A percentile compares a stretch with the other conserved stretches of the same genome.
Conservation (phyloP, 148 eudicot genomes). For the Vaccinium macrocarpon region DNA sequence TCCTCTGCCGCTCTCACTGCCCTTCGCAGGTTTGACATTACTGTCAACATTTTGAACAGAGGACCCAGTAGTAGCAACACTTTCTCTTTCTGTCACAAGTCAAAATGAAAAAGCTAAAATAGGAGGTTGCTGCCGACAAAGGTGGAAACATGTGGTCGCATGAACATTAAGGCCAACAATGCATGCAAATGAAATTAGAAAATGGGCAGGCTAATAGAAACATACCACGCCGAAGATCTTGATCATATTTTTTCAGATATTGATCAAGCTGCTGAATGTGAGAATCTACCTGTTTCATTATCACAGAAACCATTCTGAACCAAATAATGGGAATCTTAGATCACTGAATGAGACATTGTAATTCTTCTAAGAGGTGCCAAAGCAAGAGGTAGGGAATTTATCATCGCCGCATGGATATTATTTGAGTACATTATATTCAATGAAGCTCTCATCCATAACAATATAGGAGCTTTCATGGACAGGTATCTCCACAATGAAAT, state of each 20-base stretch:
- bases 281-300: slow-evolving; percentile 67
- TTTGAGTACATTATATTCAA: not conserved
- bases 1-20: slow-evolving; percentile 70
- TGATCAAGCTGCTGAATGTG: slow-evolving; percentile 97
- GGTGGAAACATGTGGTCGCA: not conserved
- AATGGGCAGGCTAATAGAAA: slow-evolving; percentile 6
- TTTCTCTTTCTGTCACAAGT: slow-evolving; percentile 62
- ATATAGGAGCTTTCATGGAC: not conserved
- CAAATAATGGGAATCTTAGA: not conserved
- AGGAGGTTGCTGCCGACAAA: not conserved
- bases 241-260: slow-evolving; percentile 71
- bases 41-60: slow-evolving; percentile 46
- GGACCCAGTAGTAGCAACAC: slow-evolving; percentile 45
- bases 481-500: not conserved
- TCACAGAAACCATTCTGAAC: slow-evolving; percentile 1
- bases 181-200: slow-evolving; percentile 7
- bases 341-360: not conserved
- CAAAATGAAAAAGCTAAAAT: slow-evolving; percentile 7
- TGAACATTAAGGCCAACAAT: not conserved
- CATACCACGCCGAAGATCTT: slow-evolving; percentile 78
- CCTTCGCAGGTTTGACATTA: slow-evolving; percentile 58
- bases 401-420: not conserved
- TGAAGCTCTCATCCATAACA: not conserved
- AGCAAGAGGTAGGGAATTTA: not conserved
- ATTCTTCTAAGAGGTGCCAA: slow-evolving; percentile 5